Percentiles rank a stretch among this genome's conserved stretches.
phyloP scores from a whole-genome alignment of 768 basidiomycete genomes.

The Pleurotus giganteus region DNA sequence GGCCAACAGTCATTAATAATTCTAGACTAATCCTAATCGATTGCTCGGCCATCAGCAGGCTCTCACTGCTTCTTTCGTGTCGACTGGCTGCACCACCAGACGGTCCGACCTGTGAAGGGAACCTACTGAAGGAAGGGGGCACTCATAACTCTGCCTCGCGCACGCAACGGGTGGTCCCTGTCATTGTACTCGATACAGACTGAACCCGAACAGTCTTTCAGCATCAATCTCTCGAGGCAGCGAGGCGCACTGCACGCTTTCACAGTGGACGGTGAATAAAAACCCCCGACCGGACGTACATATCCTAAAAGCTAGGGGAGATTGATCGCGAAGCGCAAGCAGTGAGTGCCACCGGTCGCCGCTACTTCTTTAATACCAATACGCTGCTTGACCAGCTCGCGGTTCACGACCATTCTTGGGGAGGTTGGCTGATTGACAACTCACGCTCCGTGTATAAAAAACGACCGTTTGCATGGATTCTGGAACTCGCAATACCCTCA shows the following conservation, averaged over 20 bases:
- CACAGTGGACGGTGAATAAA: neutral
- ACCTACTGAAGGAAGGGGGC: neutral
- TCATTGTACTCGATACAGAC: neutral
- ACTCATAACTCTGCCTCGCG: neutral
- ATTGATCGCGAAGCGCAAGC: neutral
- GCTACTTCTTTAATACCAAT: neutral
- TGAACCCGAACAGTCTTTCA: neutral
- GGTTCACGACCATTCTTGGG: neutral
- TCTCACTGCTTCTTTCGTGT: neutral
- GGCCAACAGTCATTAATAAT: neutral
- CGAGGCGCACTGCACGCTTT: neutral
- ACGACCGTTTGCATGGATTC: conserved; percentile 1
- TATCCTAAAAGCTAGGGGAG: conserved; percentile 4
- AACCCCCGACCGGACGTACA: neutral
- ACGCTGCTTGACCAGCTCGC: neutral
- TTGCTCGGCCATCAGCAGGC: neutral
- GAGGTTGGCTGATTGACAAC: neutral
- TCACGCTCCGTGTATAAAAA: neutral
- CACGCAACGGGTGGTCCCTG: neutral
- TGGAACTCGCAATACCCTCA: neutral
- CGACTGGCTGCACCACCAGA: neutral
- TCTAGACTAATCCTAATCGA: conserved; percentile 6
- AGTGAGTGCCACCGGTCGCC: neutral
- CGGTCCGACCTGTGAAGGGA: neutral
- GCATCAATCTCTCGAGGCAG: neutral